A percentile compares a stretch with the other conserved stretches of the same genome.
phyloP scores from a whole-genome alignment of 208 protist species.

The Tritrichomonas foetus region DNA sequence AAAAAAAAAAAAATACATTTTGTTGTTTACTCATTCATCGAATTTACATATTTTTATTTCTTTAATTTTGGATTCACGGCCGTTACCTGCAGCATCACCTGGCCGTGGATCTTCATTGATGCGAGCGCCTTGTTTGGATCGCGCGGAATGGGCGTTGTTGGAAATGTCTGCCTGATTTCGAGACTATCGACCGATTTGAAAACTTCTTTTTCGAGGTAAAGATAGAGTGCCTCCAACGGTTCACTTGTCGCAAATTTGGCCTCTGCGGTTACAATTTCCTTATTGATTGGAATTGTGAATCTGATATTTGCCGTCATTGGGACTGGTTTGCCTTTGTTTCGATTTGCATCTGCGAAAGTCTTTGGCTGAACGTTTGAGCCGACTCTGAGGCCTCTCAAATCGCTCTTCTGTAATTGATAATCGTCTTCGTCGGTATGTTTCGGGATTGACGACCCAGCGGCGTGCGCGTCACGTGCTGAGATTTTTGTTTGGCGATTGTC shows the following conservation, averaged over 20 bases:
- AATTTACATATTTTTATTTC: no score
- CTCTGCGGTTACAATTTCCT: background rate
- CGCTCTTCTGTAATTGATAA: background rate
- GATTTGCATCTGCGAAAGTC: background rate
- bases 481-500: background rate
- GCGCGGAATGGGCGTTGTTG: background rate
- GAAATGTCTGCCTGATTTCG: background rate
- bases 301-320: background rate
- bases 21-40: no score
- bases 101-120: background rate
- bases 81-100: background rate
- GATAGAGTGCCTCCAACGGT: background rate
- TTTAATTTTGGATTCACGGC: no score
- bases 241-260: background rate
- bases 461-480: background rate
- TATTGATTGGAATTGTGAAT: background rate
- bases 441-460: background rate
- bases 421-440: background rate
- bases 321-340: background rate
- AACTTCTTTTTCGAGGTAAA: background rate
- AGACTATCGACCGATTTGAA: background rate
- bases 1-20: no score
- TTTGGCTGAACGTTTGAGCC: background rate
- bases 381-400: background rate
- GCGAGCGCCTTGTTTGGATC: background rate